Evolutionary conservation across 495 filamentous ascomycete genomes (phyloP).

Genomic region (Lophiostoma macrostomum): DNA sequence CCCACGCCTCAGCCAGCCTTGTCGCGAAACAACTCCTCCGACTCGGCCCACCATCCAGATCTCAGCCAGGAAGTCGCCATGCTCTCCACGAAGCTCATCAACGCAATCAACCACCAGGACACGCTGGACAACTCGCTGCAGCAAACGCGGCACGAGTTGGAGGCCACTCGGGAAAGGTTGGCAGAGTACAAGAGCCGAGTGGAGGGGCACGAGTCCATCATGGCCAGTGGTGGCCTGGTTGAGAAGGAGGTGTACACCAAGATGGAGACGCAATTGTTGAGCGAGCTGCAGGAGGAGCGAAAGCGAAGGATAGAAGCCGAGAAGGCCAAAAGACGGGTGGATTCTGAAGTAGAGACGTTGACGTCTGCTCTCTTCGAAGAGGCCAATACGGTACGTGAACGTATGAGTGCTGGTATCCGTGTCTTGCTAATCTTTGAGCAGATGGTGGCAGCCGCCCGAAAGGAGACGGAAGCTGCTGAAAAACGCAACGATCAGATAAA

Average conservation of each 20-base stretch:
- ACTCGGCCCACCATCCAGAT: conserved; percentile 58
- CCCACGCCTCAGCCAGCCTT: conserved; percentile 21
- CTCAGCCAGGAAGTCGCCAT: conserved; percentile 84
- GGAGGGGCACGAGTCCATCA: conserved; percentile 66
- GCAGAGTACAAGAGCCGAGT: conserved; percentile 64
- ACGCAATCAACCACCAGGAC: conserved; percentile 96
- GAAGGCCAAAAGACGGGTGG: conserved; percentile 70
- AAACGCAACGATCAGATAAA: conserved; percentile 77
- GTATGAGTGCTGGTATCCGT: neutral
- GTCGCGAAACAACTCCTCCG: conserved; percentile 28
- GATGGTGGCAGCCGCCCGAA: conserved; percentile 83
- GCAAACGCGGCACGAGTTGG: conserved; percentile 77
- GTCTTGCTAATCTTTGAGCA: conserved; percentile 36
- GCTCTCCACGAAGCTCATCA: conserved; percentile 90
- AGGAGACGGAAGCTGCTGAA: conserved; percentile 65
- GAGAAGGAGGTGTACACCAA: conserved; percentile 64
- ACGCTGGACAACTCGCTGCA: conserved; percentile 84
- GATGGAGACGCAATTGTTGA: conserved; percentile 66
- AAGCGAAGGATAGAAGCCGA: conserved; percentile 57
- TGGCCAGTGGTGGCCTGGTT: conserved; percentile 70
- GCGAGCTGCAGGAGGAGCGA: conserved; percentile 62
- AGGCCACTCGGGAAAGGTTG: conserved; percentile 66
- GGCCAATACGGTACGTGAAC: conserved; percentile 68
- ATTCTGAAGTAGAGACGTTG: conserved; percentile 80
- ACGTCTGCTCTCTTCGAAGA: conserved; percentile 92